phyloP scores from a whole-genome alignment of 2,329 filamentous ascomycete genomes.

The Cercospora berteroae region DNA sequence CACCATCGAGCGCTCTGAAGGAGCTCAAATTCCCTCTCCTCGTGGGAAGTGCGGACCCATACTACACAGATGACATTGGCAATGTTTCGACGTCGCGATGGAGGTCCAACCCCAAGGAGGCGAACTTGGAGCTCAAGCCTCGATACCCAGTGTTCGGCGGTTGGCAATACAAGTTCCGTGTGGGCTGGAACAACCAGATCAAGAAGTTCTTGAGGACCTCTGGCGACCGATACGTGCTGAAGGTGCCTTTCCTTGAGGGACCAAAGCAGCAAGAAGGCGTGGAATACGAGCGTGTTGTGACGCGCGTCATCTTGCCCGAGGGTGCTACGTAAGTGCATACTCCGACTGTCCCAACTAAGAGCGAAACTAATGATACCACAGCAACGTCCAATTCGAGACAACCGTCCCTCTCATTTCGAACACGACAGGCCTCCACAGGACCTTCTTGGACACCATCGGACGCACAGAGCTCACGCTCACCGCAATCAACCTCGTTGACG shows the following conservation, averaged over 20 bases:
- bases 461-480: conserved; percentile 78
- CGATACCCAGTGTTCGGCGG: conserved; percentile 95
- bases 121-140: conserved; percentile 85
- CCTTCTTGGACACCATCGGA: conserved; percentile 90
- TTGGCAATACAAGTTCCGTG: conserved; percentile 96
- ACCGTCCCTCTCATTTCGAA: conserved; percentile 67
- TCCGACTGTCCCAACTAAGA: not conserved
- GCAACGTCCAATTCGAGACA: conserved; percentile 76
- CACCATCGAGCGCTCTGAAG: conserved; percentile 74
- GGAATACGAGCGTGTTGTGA: conserved; percentile 75
- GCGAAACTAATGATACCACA: conserved; percentile 37
- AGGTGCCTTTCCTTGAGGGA: conserved; percentile 89
- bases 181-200: conserved; percentile 91
- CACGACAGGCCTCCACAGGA: conserved; percentile 67
- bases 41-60: conserved; percentile 77
- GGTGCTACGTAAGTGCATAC: conserved; percentile 69
- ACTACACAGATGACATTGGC: conserved; percentile 94
- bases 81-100: conserved; percentile 95
- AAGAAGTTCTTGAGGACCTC: conserved; percentile 69
- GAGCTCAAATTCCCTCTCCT: conserved; percentile 77
- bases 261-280: conserved; percentile 82
- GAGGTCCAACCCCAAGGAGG: conserved; percentile 62
- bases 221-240: conserved; percentile 75
- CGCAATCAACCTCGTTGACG: conserved; percentile 84
- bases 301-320: conserved; percentile 86